Conservation (phyloP, 371 early-diverging fungal genomes). For the Chytridium lagenaria region DNA sequence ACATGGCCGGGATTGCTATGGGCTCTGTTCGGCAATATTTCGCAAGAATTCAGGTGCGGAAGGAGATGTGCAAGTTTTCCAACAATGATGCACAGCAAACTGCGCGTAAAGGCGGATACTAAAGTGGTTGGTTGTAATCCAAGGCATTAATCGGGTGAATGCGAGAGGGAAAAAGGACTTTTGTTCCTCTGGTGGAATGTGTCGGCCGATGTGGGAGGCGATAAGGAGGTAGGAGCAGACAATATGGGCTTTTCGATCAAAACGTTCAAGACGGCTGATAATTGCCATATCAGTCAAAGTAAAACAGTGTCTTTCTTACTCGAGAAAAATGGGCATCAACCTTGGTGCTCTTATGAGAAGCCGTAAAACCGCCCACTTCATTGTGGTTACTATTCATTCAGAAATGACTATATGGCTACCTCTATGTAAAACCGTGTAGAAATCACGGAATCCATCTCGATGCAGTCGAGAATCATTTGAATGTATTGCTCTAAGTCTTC, state of each 20-base stretch:
- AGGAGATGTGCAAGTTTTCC: slow-evolving; percentile 19
- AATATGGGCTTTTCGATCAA: slow-evolving; percentile 53
- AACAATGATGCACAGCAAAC: slow-evolving; percentile 25
- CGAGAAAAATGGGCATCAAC: slow-evolving; percentile 13
- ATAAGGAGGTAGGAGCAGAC: slow-evolving; percentile 58
- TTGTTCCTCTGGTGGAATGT: slow-evolving; percentile 18
- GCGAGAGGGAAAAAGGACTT: slow-evolving; percentile 8
- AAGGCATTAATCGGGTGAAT: slow-evolving; percentile 34
- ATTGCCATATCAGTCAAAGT: no score
- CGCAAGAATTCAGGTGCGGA: background rate
- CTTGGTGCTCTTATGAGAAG: slow-evolving; percentile 26
- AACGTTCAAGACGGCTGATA: slow-evolving; percentile 35
- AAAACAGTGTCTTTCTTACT: slow-evolving; percentile 9
- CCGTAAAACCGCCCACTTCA: slow-evolving; percentile 44
- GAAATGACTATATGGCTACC: background rate
- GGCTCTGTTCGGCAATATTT: background rate
- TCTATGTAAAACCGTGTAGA: slow-evolving; percentile 64
- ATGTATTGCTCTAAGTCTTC: slow-evolving; percentile 44
- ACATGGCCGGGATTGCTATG: slow-evolving; percentile 18
- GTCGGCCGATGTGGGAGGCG: slow-evolving; percentile 34
- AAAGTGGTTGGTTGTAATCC: slow-evolving; percentile 50
- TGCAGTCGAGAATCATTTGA: slow-evolving; percentile 40
- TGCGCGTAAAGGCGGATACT: slow-evolving; percentile 49
- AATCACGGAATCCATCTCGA: slow-evolving; percentile 54
- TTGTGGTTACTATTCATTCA: background rate